Base-by-base conservation (phyloP, 768 basidiomycete genomes). In the Termitomyces sp. region DNA sequence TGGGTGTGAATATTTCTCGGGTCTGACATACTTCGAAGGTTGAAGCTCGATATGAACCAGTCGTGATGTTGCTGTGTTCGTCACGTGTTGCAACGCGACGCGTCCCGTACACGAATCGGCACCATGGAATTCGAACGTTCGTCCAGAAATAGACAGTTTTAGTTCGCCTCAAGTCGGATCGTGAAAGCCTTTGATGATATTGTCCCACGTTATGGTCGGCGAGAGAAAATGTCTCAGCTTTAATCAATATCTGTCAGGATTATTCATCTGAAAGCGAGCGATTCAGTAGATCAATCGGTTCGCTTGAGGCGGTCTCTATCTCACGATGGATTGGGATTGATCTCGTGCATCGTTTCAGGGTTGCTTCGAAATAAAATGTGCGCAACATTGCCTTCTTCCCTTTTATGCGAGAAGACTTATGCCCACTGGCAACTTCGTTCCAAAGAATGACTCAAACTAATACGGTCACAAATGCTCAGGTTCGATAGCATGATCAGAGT, bases 41-140 rank as follows among this genome's bases (percentile, higher is more conserved):
- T 53, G 36, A 38, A 53, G 38, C 52, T 53, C 33, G 54, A 58
- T 59, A 55, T 42, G 61, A 60, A 58, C 49, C 59, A 47, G 54
- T 46, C 61, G 61, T 63, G 63, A 62, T 61, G 54, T 42, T 55
- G 36, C 36, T 38, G 55, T 58, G 36, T 30, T 18, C 47, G 46
- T 64, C 63, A 64, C 63, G 63, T 62, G 63, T 43, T 44, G 9
- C 20, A 58, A 58, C 64, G 64, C 63, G 57, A 30, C 53, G 54
- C 54, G 60, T 55, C 28, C 26, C 32, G 18, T 24, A 38, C 52
- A 40, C 26, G 26, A 53, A 53, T 53, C 52, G 38, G 51, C 12
- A 10, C 12, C 4, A 53, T n/a, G 16, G 36, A 28, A 26, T 30
- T 44, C 48, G 56, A 52, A 51, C 58, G 54, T 59, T 48, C 20